Base-by-base conservation (phyloP, 2,329 filamentous ascomycete species). In the Phyllosticta capitalensis region DNA sequence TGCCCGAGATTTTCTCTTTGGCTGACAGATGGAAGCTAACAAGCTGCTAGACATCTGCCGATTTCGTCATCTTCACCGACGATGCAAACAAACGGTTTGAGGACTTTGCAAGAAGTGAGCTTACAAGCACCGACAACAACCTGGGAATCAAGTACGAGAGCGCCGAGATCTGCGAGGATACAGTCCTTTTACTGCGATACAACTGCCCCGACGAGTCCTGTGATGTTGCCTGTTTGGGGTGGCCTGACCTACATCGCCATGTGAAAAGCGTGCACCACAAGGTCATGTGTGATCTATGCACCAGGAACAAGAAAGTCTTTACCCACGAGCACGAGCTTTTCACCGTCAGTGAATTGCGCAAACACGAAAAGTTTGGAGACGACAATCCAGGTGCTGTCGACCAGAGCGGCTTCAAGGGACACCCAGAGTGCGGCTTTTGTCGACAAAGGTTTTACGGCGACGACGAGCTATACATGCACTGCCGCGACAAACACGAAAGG, bases 281-380 rank as follows among this genome's bases (percentile, higher is more conserved):
- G 76, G 86, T 89, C 70, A 92, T 95, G 87, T 95, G 84, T 73
- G 90, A 96, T 72, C 79, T 96, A 10, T 96, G 92, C 74, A 89
- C 92, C 6, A 81, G 91, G 62, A 92, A 96, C 78, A 99, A 99
- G 76, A 96, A 96, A 70, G 91, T 96, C 33, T 99, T 99, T 67
- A 96, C 94, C 1, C 94, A 99, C 74, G 94, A 99, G 74, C 94
- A 99, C 71, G 90, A 95, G 63, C 81, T 99, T 1, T 97, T 96
- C 72, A 87, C 89, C 0, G 82, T 85, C 63, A 83, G 86, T 63
- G 90, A 92, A 65, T 79, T 97, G 55, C 85, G 89, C 65, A 88
- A 84, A 67, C 94, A 99, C 72, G 95, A 97, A 81, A 88, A 84
- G 63, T 85, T 87, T 63, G 94, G 94, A 61, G 94, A 99, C 68